Conservation (phyloP, 148 eudicot species). For the Bassia scoparia region DNA sequence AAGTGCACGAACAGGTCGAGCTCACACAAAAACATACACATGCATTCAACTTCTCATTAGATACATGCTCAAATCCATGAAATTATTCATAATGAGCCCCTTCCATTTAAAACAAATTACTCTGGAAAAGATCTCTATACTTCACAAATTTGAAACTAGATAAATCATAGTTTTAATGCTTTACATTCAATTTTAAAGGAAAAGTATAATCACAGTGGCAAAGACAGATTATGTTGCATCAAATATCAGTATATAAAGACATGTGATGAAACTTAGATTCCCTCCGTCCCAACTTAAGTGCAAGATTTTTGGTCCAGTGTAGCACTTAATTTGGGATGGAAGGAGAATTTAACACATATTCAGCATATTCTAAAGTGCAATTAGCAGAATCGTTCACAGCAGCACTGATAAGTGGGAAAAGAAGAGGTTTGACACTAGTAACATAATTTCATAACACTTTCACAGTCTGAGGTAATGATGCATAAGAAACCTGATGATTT, state of each 20-base stretch:
- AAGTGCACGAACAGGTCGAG: no score
- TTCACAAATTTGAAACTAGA: background rate
- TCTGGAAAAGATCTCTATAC: background rate
- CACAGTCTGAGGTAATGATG: background rate
- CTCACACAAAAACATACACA: no score
- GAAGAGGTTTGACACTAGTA: background rate
- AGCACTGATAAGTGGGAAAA: background rate
- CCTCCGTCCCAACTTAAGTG: background rate
- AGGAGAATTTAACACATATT: background rate
- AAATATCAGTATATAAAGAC: no score
- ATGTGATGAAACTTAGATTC: no score
- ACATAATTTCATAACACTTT: background rate
- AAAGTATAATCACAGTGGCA: background rate
- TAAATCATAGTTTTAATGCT: background rate
- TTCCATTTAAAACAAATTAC: background rate
- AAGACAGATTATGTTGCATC: background rate
- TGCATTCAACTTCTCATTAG: background rate
- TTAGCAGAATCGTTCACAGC: background rate
- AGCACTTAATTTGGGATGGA: no score
- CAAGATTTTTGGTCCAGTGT: no score
- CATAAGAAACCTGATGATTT: conserved; percentile 62
- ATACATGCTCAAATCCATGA: background rate
- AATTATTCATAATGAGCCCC: background rate
- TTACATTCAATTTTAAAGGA: background rate
- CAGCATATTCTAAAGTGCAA: no score